Conservation (phyloP, 2,329 filamentous ascomycete species). For the Talaromyces sp. region DNA sequence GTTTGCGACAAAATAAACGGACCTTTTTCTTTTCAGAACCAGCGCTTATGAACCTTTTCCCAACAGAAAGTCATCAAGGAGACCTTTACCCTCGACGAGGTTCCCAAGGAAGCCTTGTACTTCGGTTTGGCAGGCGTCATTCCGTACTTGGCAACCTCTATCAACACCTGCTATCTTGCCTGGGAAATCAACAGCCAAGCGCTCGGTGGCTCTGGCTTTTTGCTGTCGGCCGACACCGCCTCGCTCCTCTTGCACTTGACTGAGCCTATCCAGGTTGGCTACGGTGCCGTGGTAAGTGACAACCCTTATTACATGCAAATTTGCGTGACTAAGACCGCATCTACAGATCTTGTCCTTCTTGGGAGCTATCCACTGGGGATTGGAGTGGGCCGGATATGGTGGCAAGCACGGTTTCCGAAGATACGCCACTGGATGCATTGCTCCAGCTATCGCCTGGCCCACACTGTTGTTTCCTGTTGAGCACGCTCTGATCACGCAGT, state of each 20-base stretch:
- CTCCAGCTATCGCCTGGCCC: constrained; percentile 81
- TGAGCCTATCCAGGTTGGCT: constrained; percentile 85
- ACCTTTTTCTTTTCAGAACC: constrained; percentile 2
- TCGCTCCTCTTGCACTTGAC: constrained; percentile 66
- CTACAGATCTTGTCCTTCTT: constrained; percentile 82
- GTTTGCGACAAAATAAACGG: constrained; percentile 20
- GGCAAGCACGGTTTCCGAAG: constrained; percentile 67
- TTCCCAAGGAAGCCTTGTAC: constrained; percentile 63
- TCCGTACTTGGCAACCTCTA: constrained; percentile 78
- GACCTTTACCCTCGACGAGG: constrained; percentile 59
- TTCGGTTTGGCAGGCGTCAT: constrained; percentile 73
- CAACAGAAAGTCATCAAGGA: constrained; percentile 60
- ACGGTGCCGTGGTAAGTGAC: constrained; percentile 70
- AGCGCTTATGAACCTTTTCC: not conserved
- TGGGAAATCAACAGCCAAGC: constrained; percentile 73
- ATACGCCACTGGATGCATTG: constrained; percentile 76
- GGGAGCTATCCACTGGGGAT: constrained; percentile 88
- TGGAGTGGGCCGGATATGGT: constrained; percentile 72
- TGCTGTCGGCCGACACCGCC: constrained; percentile 67
- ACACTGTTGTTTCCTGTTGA: constrained; percentile 79
- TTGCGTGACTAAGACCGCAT: not conserved
- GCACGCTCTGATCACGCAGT: constrained; percentile 80
- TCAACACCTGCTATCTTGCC: constrained; percentile 74
- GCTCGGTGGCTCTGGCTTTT: constrained; percentile 54
- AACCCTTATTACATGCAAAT: not conserved